Conservation (phyloP, 1,284 basidiomycete genomes). For the Fistulinella staudtii region DNA sequence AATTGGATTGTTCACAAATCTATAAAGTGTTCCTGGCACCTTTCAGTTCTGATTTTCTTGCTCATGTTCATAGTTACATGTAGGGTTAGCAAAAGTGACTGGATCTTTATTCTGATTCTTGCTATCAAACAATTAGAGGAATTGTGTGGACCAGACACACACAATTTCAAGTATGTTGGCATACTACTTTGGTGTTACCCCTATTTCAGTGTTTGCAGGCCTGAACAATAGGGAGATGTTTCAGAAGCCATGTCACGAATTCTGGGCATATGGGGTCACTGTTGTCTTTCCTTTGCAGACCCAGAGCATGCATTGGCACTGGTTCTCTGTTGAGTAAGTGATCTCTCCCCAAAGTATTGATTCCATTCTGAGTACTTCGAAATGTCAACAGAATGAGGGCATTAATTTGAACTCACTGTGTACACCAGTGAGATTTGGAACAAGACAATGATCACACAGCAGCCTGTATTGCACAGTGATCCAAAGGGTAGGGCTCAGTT, state of each 20-base stretch:
- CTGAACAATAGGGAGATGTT: conserved; percentile 55
- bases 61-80: neutral
- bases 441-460: conserved; percentile 37
- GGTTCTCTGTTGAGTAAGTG: conserved; percentile 63
- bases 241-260: conserved; percentile 44
- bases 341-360: too few species aligned
- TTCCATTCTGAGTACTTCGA: too few species aligned
- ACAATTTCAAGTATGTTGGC: conserved; percentile 26
- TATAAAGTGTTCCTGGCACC: conserved; percentile 15
- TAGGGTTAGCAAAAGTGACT: conserved; percentile 40
- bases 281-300: conserved; percentile 58
- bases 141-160: conserved; percentile 47
- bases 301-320: conserved; percentile 63
- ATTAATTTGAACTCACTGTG: conserved; percentile 50
- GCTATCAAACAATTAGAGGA: conserved; percentile 38
- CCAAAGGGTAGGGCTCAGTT: conserved; percentile 11
- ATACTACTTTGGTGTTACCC: neutral
- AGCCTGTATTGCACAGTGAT: conserved; percentile 35
- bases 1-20: conserved; percentile 37
- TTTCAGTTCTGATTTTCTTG: neutral
- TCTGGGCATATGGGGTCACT: conserved; percentile 59
- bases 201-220: conserved; percentile 24
- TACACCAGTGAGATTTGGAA: conserved; percentile 39
- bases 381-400: conserved; percentile 56
- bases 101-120: conserved; percentile 38